Evolutionary conservation across 2,329 filamentous ascomycete genomes (phyloP).

Genomic region (Verticillium dahliae): DNA sequence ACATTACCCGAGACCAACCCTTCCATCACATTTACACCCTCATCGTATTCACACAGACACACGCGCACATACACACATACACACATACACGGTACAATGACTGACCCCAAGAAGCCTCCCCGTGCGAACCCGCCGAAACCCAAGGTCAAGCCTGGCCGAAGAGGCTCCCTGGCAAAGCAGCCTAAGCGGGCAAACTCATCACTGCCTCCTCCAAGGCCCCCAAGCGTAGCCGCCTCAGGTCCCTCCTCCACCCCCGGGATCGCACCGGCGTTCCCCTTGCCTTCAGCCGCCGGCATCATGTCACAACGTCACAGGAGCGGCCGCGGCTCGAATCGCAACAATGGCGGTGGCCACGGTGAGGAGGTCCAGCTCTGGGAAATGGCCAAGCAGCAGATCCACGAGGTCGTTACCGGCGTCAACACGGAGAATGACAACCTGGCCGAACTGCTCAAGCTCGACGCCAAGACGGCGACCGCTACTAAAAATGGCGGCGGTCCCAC

Average conservation of each 20-base stretch:
- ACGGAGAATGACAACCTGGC: conserved; percentile 32
- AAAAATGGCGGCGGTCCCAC: conserved; percentile 21
- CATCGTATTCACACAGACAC: not conserved
- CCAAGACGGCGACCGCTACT: conserved; percentile 30
- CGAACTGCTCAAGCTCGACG: conserved; percentile 32
- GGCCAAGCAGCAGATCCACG: conserved; percentile 29
- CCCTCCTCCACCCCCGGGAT: not conserved
- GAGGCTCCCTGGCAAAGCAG: not conserved
- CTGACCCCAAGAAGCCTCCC: not conserved
- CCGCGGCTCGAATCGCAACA: conserved; percentile 36
- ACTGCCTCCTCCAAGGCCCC: not conserved
- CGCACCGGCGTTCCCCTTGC: not conserved
- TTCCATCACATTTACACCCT: not conserved
- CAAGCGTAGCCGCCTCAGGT: not conserved
- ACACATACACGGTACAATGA: not conserved
- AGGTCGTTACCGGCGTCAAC: conserved; percentile 33
- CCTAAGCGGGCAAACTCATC: not conserved
- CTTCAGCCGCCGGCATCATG: conserved; percentile 19
- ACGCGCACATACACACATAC: not conserved
- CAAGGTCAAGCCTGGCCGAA: not conserved
- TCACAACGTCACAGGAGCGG: conserved; percentile 38
- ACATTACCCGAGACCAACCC: not conserved
- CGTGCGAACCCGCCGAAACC: not conserved
- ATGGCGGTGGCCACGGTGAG: conserved; percentile 33
- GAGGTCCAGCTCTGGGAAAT: conserved; percentile 36